Base-by-base conservation (phyloP, 108 stramenopile species). In the Discostella stelligeroides region DNA sequence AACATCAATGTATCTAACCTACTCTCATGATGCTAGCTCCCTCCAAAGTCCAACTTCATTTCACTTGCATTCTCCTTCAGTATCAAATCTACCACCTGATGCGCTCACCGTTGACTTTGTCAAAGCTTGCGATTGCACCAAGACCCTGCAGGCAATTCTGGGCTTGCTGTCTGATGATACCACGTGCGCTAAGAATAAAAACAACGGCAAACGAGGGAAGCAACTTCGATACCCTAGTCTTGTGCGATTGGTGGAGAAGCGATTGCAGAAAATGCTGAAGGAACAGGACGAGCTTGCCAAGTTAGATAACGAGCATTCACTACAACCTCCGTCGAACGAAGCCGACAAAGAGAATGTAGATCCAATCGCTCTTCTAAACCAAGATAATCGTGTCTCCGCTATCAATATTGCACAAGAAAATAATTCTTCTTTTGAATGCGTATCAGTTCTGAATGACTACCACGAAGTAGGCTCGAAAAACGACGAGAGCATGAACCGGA, bases 91-190 rank as follows among this genome's bases (percentile, higher is more conserved):
- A 25, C 63, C 72, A 34, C 54, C 56, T 14, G 46, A 62, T 17
- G 72, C 72, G 39, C 48, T 73, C 23, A 73, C 72, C 23, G 72
- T 73, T 4, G 72, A 64, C 55, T 73, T 58, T 38, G 72, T 73
- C 23, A 57, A 47, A 73, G 7, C 43, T 13, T 73, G 72, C 18
- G 20, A 64, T 5, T 55, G 15, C 56, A 25, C 43, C 7, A 42
- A 27, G 15, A 64, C 41, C 25, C 72, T 73, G 10, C n/a, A 58
- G 15, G 29, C 63, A 39, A 73, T 73, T 49, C 55, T 65, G 1
- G 30, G 28, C 40, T 20, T 65, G 43, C 43, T 73, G 17, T 30
- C 27, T 0, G 28, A 30, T 15, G 65, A 66, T 14, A 43, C 27
- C 41, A 43, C 13, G 7, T 24, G n/a, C 20, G 34, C 17, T 5